Conservation (phyloP, 805 yeast genomes). For the Candida railenensis region DNA sequence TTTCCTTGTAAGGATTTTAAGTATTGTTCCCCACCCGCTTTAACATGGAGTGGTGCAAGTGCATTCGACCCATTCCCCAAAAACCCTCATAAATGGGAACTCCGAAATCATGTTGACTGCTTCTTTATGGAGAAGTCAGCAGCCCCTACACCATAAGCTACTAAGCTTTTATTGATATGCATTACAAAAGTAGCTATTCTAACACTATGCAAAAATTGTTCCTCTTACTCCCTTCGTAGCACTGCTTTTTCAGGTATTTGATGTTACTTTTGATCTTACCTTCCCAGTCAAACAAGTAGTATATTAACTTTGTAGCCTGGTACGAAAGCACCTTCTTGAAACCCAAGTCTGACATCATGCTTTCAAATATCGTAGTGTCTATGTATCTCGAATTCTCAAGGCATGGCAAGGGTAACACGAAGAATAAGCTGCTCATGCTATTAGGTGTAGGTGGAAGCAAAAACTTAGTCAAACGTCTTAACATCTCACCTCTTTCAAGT, state of each 20-base stretch:
- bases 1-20: neutral
- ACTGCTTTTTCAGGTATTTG: slow-evolving; percentile 41
- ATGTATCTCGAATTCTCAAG: slow-evolving; percentile 79
- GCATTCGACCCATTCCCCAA: no score
- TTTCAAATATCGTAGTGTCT: slow-evolving; percentile 38
- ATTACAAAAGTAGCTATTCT: no score
- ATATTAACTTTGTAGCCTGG: slow-evolving; percentile 69
- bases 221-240: slow-evolving; percentile 55
- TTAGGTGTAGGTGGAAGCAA: slow-evolving; percentile 34
- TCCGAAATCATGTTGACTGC: no score
- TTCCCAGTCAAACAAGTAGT: slow-evolving; percentile 61
- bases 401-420: slow-evolving; percentile 90
- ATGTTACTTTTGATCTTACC: slow-evolving; percentile 20
- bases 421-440: slow-evolving; percentile 49
- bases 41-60: no score
- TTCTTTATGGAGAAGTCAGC: no score
- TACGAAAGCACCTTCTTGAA: slow-evolving; percentile 47
- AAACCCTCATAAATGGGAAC: no score
- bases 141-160: no score
- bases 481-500: slow-evolving; percentile 72
- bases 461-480: slow-evolving; percentile 56
- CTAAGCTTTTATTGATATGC: no score
- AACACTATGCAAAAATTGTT: slow-evolving; percentile 67
- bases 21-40: neutral
- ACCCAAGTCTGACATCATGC: slow-evolving; percentile 62